These are phyloP conservation scores for Diplocarpon rosae DNA, from an alignment of 2,329 filamentous ascomycete genomes.

Conservation along the genomic window DNA sequence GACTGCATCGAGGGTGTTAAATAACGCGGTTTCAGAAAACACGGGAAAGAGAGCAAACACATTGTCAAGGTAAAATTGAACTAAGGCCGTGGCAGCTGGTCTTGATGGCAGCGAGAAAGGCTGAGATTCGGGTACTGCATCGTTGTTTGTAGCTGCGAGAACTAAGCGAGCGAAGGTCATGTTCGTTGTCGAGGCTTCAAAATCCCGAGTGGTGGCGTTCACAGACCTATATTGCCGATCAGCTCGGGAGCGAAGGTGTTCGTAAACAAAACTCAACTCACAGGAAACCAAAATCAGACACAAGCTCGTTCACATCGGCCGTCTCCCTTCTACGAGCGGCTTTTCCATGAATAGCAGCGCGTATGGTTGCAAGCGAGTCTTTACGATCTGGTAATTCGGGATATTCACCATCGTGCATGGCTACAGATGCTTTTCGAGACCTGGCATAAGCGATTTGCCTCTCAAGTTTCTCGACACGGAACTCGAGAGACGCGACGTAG, in stretches of 20 bases:
- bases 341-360: conserved; percentile 52
- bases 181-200: conserved; percentile 75
- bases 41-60: conserved; percentile 72
- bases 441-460: conserved; percentile 60
- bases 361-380: conserved; percentile 50
- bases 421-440: conserved; percentile 59
- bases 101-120: conserved; percentile 59
- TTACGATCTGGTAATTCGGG: conserved; percentile 43
- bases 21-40: conserved; percentile 69
- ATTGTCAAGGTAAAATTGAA: conserved; percentile 78
- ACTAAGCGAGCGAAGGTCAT: conserved; percentile 90
- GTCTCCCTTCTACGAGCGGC: conserved; percentile 59
- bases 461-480: conserved; percentile 80
- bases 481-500: conserved; percentile 92
- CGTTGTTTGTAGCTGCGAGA: conserved; percentile 68
- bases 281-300: conserved; percentile 89
- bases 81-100: conserved; percentile 53
- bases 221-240: conserved; percentile 52
- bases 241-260: conserved; percentile 2
- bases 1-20: conserved; percentile 68
- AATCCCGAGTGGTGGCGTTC: conserved; percentile 88
- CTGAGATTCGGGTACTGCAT: conserved; percentile 52
- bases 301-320: conserved; percentile 79
- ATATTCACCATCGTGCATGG: conserved; percentile 49
- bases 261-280: conserved; percentile 33